Base-by-base conservation (phyloP, 768 basidiomycete species). In the Harrya chromipes region DNA sequence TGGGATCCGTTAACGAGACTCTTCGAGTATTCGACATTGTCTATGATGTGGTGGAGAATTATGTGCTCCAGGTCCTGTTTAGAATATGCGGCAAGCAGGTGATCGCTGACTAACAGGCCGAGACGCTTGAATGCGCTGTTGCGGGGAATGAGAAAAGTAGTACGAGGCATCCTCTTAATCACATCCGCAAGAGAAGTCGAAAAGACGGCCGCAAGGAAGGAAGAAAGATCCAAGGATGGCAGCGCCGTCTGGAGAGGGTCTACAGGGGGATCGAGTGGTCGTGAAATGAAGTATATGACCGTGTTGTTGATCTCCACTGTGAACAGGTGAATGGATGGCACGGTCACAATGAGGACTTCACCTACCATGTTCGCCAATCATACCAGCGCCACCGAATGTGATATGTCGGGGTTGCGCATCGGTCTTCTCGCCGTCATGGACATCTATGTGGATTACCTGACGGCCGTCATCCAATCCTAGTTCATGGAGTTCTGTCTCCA, bases 81-180 rank as follows among this genome's bases (percentile, higher is more conserved):
- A 6, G 88, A 84, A 26, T 87, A 78, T 2, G 90, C 72, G 0
- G 87, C 74, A 13, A 97, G 81, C 11, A 99, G 81, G 66, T 97
- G 92, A 14, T 79, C 80, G 70, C 90, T 93, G 54, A 91, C 86
- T 38, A 99, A 79, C 46, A 76, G 60, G 6, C 97, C 97, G 6
- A 98, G 79, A 8, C 84, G 79, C 53, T 83, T 80, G 73, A 97
- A 99, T 0, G 93, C 97, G n/a, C 71, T 65, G 62, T 99, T 99
- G 39, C 80, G 83, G 9, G 97, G 97, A 29, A 97, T 83, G 35
- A 99, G 79, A 50, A 93, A 79, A 3, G 94, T 87, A 1, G 86
- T 85, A 8, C 80, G 81, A 4, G 89, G 85, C 20, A 78, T 79
- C 19, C 62, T 74, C 61, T 81, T 77, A 50, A 92, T 70, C 19